Evolutionary conservation across 73 alveolate species (phyloP), one percentile per base, ranked within the genome.

Genomic region (Tetrahymena elliotti): DNA sequence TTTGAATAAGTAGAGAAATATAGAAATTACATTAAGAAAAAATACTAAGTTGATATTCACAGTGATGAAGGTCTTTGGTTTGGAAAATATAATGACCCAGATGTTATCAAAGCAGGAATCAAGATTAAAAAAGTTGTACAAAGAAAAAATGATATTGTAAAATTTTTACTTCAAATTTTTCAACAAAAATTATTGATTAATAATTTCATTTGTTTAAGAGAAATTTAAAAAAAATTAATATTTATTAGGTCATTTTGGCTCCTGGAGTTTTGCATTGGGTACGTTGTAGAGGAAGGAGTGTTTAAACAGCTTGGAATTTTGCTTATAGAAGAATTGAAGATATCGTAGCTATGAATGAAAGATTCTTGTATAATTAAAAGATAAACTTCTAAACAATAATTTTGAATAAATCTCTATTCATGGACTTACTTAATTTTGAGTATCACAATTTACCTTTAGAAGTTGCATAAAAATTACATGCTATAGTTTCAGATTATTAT

Each of bases 211-310:
- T n/a, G n/a, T n/a, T n/a, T n/a, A n/a, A n/a, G n/a, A n/a, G n/a
- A n/a, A n/a, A n/a, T n/a, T n/a, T n/a, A n/a, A n/a, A n/a, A n/a
- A n/a, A n/a, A n/a, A n/a, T n/a, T n/a, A n/a, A n/a, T n/a, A n/a
- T n/a, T n/a, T 68, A 2, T 68, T 1, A 68, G 88, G 97, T 97
- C 27, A 41, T 95, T 1, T 97, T 97, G 35, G 99, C 97, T n/a
- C 95, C 97, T 0, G 98, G 99, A 15, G 92, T 97, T 36, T 95
- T 94, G 15, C 99, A 97, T 97, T 97, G 99, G 98, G 99, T 97
- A 13, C 68, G 94, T 52, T 93, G 97, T 11, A 93, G 84, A 35
- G 99, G 98, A n/a, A 93, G 54, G 24, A 97, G 98, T 33, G 83
- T 95, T 20, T 95, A 97, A 35, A 95, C 97, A 6, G 99, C 99